phyloP scores from a whole-genome alignment of 2,329 filamentous ascomycete species.

The Colletotrichum orbiculare region DNA sequence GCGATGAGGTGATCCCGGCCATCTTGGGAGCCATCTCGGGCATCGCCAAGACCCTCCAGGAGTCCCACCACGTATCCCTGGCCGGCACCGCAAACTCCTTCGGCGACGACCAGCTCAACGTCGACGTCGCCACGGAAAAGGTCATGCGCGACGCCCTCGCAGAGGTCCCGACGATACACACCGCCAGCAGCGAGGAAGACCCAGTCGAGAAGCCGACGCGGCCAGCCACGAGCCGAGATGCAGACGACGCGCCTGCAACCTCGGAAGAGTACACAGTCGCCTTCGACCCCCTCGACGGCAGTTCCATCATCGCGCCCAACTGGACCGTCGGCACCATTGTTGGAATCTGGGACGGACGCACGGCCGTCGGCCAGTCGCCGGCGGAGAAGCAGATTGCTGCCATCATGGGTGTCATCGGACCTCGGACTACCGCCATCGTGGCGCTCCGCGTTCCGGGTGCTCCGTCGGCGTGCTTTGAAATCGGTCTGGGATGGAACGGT shows the following conservation, averaged over 20 bases:
- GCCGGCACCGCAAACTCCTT: constrained; percentile 65
- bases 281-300: constrained; percentile 73
- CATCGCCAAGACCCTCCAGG: constrained; percentile 57
- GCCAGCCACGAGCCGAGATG: not conserved
- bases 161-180: constrained; percentile 55
- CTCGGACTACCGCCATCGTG: constrained; percentile 65
- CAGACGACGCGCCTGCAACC: not conserved
- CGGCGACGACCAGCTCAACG: constrained; percentile 70
- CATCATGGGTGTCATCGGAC: constrained; percentile 65
- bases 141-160: constrained; percentile 58
- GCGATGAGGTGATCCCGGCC: constrained; percentile 58
- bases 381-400: constrained; percentile 57
- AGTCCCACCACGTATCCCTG: constrained; percentile 56
- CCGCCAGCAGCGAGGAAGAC: constrained; percentile 71
- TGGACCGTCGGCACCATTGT: constrained; percentile 70
- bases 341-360: constrained; percentile 65
- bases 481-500: constrained; percentile 45
- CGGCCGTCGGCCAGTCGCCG: constrained; percentile 55
- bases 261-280: constrained; percentile 66
- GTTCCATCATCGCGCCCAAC: constrained; percentile 68
- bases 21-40: constrained; percentile 58
- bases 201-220: constrained; percentile 56
- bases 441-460: constrained; percentile 60
- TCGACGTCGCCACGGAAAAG: constrained; percentile 64
- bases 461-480: constrained; percentile 60